phyloP scores from a whole-genome alignment of 2,329 filamentous ascomycete genomes.

The Penicillium polonicum region DNA sequence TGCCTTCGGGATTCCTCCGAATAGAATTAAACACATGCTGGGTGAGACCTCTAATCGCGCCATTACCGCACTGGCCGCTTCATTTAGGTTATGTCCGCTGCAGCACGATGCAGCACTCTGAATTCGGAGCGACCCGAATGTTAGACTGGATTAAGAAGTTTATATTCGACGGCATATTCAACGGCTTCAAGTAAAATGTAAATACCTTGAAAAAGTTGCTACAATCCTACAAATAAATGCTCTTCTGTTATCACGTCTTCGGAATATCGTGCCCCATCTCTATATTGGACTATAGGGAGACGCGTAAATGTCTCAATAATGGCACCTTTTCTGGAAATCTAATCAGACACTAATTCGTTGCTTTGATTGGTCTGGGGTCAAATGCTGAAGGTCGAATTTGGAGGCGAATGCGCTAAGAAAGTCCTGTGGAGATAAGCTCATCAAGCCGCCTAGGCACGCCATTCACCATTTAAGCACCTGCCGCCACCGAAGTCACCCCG shows the following conservation, averaged over 20 bases:
- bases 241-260: background rate
- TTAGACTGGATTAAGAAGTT: background rate
- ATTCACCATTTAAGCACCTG: background rate
- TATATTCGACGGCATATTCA: too few relatives aligned
- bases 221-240: background rate
- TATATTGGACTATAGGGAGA: background rate
- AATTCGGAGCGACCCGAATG: background rate
- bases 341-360: background rate
- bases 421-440: background rate
- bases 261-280: background rate
- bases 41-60: background rate
- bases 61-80: background rate
- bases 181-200: background rate
- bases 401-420: background rate
- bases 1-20: background rate
- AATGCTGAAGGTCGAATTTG: background rate
- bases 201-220: background rate
- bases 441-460: conserved; percentile 1
- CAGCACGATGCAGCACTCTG: background rate
- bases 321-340: background rate
- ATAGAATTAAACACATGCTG: background rate
- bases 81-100: background rate
- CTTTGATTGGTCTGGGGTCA: background rate
- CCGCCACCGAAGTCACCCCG: background rate
- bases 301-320: background rate